phyloP scores from a whole-genome alignment of 2,329 filamentous ascomycete species.

The Fusarium sp. region DNA sequence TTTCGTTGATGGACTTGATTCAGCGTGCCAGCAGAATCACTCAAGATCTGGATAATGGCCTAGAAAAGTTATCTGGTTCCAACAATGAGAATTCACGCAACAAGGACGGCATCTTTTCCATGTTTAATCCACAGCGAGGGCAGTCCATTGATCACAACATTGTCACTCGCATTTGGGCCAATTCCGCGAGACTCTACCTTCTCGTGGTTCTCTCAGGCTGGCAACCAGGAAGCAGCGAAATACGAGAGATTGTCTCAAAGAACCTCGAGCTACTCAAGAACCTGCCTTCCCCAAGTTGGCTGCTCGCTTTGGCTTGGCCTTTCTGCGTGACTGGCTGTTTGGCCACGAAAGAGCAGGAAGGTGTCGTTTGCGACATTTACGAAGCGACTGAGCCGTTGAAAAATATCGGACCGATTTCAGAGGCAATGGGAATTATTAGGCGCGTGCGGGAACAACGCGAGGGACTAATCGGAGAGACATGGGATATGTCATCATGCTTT shows the following conservation, averaged over 20 bases:
- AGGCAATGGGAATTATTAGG: conserved; percentile 4
- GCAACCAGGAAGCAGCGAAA: background rate
- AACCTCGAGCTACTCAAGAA: background rate
- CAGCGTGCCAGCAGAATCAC: background rate
- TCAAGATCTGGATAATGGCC: background rate
- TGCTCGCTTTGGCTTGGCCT: conserved; percentile 13
- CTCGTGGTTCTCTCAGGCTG: conserved; percentile 10
- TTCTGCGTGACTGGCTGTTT: conserved; percentile 20
- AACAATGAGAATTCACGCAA: background rate
- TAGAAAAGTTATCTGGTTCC: background rate
- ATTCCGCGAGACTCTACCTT: background rate
- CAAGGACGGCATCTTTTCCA: background rate
- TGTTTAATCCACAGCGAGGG: background rate
- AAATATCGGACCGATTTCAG: conserved; percentile 1
- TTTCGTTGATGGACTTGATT: background rate
- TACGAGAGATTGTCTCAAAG: background rate
- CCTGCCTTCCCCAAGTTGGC: background rate
- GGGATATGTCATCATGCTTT: conserved; percentile 51
- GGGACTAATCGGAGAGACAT: background rate
- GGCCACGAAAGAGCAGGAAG: background rate
- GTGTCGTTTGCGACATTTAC: background rate
- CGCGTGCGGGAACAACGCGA: conserved; percentile 5
- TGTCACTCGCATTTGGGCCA: conserved; percentile 9
- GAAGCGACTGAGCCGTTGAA: background rate
- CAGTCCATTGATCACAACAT: background rate